Evolutionary conservation across 805 yeast species (phyloP).

Genomic region (Candida coleopterorum): DNA sequence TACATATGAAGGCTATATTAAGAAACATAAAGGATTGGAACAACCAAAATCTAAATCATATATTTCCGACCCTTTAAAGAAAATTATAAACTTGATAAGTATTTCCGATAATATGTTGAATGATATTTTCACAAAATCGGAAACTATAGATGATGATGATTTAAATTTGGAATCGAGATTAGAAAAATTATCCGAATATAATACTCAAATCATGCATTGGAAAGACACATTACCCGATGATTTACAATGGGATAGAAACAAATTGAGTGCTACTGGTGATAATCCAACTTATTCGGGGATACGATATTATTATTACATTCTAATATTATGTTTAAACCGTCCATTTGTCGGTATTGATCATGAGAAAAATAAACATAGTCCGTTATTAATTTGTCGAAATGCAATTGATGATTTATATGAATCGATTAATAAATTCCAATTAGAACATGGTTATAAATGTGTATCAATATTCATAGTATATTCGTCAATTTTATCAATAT

Average conservation of each 20-base stretch:
- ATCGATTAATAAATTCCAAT: conserved; percentile 33
- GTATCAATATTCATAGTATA: conserved; percentile 46
- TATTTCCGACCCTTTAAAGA: conserved; percentile 40
- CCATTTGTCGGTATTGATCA: conserved; percentile 47
- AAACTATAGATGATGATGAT: conserved; percentile 30
- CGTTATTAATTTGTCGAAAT: conserved; percentile 30
- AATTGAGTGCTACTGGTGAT: conserved; percentile 38
- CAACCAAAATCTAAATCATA: conserved; percentile 19
- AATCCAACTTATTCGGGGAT: conserved; percentile 53
- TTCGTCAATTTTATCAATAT: conserved; percentile 42
- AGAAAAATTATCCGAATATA: conserved; percentile 41
- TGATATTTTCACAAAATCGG: conserved; percentile 40
- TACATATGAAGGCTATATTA: conserved; percentile 28
- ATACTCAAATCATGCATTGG: conserved; percentile 50
- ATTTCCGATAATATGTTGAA: conserved; percentile 42
- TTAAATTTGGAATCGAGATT: conserved; percentile 37
- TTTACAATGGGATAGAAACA: conserved; percentile 43
- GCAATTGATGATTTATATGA: conserved; percentile 40
- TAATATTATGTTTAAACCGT: conserved; percentile 53
- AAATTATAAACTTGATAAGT: conserved; percentile 37
- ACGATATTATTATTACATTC: conserved; percentile 54
- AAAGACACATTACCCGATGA: conserved; percentile 43
- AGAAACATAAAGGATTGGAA: conserved; percentile 9
- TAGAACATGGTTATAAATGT: conserved; percentile 35
- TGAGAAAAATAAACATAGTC: conserved; percentile 16